Conservation (phyloP, 768 basidiomycete genomes). For the Gloeostereum incarnatum region DNA sequence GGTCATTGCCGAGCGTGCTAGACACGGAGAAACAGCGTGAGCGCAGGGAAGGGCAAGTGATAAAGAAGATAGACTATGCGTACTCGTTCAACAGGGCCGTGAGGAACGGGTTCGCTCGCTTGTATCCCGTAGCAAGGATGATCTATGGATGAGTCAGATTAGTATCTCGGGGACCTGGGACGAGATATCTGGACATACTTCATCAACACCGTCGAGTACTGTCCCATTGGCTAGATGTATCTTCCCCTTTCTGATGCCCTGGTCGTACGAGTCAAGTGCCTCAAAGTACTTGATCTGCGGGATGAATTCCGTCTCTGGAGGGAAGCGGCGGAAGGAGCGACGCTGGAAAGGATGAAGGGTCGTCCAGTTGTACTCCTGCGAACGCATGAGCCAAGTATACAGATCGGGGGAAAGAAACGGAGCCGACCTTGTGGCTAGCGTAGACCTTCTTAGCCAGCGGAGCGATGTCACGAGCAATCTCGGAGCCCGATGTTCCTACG, state of each 20-base stretch:
- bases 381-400: not conserved
- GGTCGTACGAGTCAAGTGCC: constrained; percentile 9
- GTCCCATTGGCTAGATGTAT: constrained; percentile 20
- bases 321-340: constrained; percentile 16
- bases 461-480: constrained; percentile 13
- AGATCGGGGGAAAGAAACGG: constrained; percentile 1
- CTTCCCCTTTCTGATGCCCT: constrained; percentile 14
- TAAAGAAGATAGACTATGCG: not conserved
- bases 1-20: constrained; percentile 2
- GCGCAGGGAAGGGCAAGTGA: not conserved
- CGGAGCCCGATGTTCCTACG: constrained; percentile 11
- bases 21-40: not conserved
- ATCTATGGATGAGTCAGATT: constrained; percentile 4
- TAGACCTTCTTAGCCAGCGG: constrained; percentile 8
- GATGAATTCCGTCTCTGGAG: constrained; percentile 15
- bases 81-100: constrained; percentile 5
- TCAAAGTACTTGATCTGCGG: constrained; percentile 18
- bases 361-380: constrained; percentile 12
- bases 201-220: constrained; percentile 18
- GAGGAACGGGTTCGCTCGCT: constrained; percentile 19
- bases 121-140: constrained; percentile 22
- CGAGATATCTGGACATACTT: constrained; percentile 10
- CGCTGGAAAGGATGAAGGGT: constrained; percentile 17
- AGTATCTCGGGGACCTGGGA: not conserved
- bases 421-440: constrained; percentile 11